phyloP scores from a whole-genome alignment of 2,329 filamentous ascomycete species.

The Fusarium hostae region DNA sequence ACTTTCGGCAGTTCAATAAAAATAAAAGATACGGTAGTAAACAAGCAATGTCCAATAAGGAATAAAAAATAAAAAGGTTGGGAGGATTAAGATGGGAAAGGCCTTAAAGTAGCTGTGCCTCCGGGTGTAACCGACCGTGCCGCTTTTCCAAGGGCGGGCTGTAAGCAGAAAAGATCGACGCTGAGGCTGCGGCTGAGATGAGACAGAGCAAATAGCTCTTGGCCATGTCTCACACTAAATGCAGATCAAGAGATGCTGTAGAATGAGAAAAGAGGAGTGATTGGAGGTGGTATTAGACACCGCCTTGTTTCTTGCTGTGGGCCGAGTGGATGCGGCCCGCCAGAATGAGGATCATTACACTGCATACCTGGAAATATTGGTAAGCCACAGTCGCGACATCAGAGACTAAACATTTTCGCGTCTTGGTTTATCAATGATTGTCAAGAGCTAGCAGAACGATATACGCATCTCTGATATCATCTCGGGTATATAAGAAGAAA shows the following conservation, averaged over 20 bases:
- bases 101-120: not conserved
- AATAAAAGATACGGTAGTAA: not conserved
- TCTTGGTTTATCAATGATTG: not conserved
- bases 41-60: not conserved
- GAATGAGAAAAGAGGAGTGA: not conserved
- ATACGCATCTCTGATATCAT: not conserved
- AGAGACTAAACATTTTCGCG: not conserved
- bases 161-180: slow-evolving; percentile 4
- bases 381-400: not conserved
- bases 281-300: not conserved
- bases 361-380: not conserved
- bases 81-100: not conserved
- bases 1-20: not conserved
- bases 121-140: not conserved
- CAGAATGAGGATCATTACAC: slow-evolving; percentile 4
- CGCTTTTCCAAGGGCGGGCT: not conserved
- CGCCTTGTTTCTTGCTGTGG: not conserved
- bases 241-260: not conserved
- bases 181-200: not conserved
- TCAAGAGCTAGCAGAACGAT: not conserved
- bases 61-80: no score
- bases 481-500: slow-evolving; percentile 12
- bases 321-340: not conserved
- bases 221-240: not conserved
- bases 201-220: slow-evolving; percentile 4